Base-by-base conservation (phyloP, 2,329 filamentous ascomycete species). In the Apiospora marii region DNA sequence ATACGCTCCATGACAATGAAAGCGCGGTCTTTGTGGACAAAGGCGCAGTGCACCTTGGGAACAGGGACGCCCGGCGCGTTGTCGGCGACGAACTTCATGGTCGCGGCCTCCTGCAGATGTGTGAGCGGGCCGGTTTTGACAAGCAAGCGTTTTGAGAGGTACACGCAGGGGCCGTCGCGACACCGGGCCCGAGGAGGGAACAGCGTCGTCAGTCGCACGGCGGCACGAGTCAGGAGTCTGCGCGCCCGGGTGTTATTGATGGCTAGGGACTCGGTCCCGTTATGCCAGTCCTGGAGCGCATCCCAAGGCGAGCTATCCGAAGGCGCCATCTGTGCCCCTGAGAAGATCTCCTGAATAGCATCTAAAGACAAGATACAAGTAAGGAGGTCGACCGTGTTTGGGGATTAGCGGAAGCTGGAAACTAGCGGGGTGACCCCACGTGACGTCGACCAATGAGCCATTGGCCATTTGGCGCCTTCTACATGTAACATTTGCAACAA, bases 1-100 rank as follows among this genome's bases (percentile, higher is more conserved):
- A 82, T 76, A 4, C 79, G 74, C 58, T 82, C 79, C 85, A 88
- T 88, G 0, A 87, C 79, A 61, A 88, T 87, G 74, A 86, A 86
- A 0, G 83, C 79, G 4, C 74, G 74, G 24, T 81, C 81, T 13
- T 81, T 80, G 70, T 82, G 78, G 1, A 79, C 70, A 69, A 88
- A 88, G 48, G 85, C 79, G 73, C 80, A 85, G 74, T 85, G 79
- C 1, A 87, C 79, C 13, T 81, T 80, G 2, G 86, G 86, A 0
- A 87, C 83, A 4, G 85, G 85, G 30, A 88, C 81, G 19, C 34
- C 61, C 0, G 78, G 78, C 1, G 84, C 87, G 68, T 85, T 78
- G n/a, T 80, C 70, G 0, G 81, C 78, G 37, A 87, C 73, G 68
- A 82, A 85, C 49, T 78, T 73, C 80, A 87, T 84, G 7, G 83